Conservation (phyloP, 352 stramenopile genomes). For the Pythium myriotylum region DNA sequence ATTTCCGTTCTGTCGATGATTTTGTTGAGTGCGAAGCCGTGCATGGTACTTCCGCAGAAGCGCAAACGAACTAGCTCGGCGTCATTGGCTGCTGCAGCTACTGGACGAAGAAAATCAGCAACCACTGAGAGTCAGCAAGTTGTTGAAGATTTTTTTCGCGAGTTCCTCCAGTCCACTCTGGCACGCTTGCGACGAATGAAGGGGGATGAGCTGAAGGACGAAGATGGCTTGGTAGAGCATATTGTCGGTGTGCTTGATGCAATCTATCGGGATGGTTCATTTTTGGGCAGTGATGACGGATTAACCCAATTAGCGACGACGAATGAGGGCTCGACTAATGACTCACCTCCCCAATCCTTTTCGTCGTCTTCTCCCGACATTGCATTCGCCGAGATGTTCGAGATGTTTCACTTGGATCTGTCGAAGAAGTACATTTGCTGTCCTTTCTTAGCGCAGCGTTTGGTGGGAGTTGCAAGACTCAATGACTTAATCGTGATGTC, state of each 20-base stretch:
- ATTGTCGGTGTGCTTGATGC: conserved; percentile 67
- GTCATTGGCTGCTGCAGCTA: conserved; percentile 14
- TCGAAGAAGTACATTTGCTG: conserved; percentile 88
- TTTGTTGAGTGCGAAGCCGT: conserved; percentile 76
- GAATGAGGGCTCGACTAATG: conserved; percentile 10
- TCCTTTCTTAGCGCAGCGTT: conserved; percentile 72
- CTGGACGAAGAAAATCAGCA: conserved; percentile 39
- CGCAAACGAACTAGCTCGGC: conserved; percentile 29
- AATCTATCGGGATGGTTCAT: conserved; percentile 66
- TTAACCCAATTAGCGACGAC: conserved; percentile 7
- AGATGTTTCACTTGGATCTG: conserved; percentile 85
- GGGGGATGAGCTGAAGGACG: conserved; percentile 77
- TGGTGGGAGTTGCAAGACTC: conserved; percentile 71
- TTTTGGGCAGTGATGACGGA: conserved; percentile 43
- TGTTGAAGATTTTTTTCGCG: conserved; percentile 77
- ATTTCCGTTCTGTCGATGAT: conserved; percentile 71
- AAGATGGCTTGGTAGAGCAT: conserved; percentile 77
- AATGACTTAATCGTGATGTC: conserved; percentile 82
- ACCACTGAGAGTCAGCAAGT: conserved; percentile 34
- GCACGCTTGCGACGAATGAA: conserved; percentile 67
- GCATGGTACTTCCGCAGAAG: conserved; percentile 49
- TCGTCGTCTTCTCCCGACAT: conserved; percentile 24
- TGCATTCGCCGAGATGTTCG: conserved; percentile 72
- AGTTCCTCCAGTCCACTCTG: conserved; percentile 78
- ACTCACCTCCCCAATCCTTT: conserved; percentile 1